Base-by-base conservation (phyloP, 306 rosid genomes). In the Castanea sativa region DNA sequence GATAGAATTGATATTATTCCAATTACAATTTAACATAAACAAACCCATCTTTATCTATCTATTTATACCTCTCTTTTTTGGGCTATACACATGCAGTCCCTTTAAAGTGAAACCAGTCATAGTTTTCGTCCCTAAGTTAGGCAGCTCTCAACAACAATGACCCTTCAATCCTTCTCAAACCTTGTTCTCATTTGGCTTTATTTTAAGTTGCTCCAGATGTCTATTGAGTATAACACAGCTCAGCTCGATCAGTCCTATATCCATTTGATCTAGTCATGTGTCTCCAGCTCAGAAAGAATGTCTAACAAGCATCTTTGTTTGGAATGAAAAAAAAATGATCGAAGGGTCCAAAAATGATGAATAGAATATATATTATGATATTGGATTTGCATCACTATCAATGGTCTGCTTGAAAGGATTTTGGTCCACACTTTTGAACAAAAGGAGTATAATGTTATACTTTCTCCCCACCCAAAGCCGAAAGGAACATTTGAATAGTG, bases 71-170 rank as follows among this genome's bases (percentile, higher is more conserved):
- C 9, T 7, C n/a, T 12, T 30, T 32, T 32, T 33, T 16, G 7
- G 18, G 27, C 52, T 25, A 8, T 16, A 8, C 27, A 33, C 45
- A 38, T 23, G n/a, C 27, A 19, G 69, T 15, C 10, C 71, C 51
- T 33, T 67, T 19, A 67, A 67, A 67, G 72, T 33, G 72, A 63
- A 76, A 41, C 67, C 75, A 18, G 80, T 80, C 85, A 59, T 53
- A 10, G 78, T 77, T 73, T 84, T 84, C 76, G 80, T 18, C 61
- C 73, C 63, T 6, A 32, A 84, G 85, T 81, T 84, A 84, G 88
- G 88, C 85, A 81, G 75, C 75, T 75, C 82, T 81, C 83, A 77
- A 73, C 53, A 80, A 81, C 77, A 81, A 73, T 7, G 85, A 81
- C 88, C 71, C 72, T 77, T 77, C 77, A 60, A 5, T 67, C 71